phyloP scores from a whole-genome alignment of 805 yeast species.

The Metschnikowia kofuensis region DNA sequence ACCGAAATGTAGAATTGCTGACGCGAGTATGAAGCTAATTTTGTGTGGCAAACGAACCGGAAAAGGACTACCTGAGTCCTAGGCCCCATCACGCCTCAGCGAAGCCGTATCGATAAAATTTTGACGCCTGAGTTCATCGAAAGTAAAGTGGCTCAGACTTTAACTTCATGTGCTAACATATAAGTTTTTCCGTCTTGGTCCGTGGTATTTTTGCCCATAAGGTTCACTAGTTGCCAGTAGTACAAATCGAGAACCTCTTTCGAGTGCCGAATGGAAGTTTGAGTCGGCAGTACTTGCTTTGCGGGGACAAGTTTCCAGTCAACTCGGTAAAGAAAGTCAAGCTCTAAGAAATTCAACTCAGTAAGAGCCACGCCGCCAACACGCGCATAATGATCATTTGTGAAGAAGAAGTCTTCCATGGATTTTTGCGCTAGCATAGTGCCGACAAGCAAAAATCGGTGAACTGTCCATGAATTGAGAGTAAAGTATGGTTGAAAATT shows the following conservation, averaged over 20 bases:
- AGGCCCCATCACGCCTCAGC: no score
- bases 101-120: no score
- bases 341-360: conserved; percentile 83
- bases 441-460: conserved; percentile 84
- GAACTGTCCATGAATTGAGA: conserved; percentile 88
- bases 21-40: no score
- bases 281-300: conserved; percentile 24
- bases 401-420: conserved; percentile 89
- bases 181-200: conserved; percentile 14
- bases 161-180: background rate
- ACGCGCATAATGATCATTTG: conserved; percentile 89
- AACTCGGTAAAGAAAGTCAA: conserved; percentile 79
- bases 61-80: no score
- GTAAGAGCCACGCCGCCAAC: conserved; percentile 89
- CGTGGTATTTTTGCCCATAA: conserved; percentile 36
- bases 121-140: background rate
- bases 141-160: background rate
- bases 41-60: background rate
- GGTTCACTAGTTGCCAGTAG: conserved; percentile 36
- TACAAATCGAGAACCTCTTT: conserved; percentile 40
- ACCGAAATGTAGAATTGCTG: background rate
- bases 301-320: conserved; percentile 57
- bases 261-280: conserved; percentile 27
- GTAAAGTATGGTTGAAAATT: conserved; percentile 75
- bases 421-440: conserved; percentile 90